Conservation (phyloP, 75 land plant genomes). For the Cunninghamia lanceolata region DNA sequence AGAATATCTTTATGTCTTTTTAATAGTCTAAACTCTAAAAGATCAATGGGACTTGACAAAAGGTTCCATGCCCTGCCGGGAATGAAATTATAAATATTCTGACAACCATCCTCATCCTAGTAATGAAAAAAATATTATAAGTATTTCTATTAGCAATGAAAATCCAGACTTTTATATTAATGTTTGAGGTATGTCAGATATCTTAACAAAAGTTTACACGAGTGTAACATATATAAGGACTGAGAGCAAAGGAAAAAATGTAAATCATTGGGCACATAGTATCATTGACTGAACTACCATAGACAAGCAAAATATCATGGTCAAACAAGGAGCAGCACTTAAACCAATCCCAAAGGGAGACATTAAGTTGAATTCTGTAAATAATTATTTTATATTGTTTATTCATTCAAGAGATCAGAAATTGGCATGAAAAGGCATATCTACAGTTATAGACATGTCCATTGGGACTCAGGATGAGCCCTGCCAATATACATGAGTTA, state of each 20-base stretch:
- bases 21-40: background rate
- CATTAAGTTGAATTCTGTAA: background rate
- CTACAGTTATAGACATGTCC: background rate
- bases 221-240: background rate
- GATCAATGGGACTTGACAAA: background rate
- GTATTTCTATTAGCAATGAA: background rate
- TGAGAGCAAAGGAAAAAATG: background rate
- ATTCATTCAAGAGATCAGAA: background rate
- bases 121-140: background rate
- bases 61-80: background rate
- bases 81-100: background rate
- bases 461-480: background rate
- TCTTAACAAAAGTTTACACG: background rate
- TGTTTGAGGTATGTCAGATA: background rate
- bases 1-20: background rate
- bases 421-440: background rate
- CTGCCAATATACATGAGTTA: background rate
- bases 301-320: background rate
- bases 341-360: background rate
- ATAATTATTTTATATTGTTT: background rate
- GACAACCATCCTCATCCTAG: background rate
- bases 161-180: background rate
- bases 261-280: too few species aligned
- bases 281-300: too few species aligned
- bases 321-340: background rate